phyloP scores from a whole-genome alignment of 2,329 filamentous ascomycete genomes.

The Diaporthe sp. region DNA sequence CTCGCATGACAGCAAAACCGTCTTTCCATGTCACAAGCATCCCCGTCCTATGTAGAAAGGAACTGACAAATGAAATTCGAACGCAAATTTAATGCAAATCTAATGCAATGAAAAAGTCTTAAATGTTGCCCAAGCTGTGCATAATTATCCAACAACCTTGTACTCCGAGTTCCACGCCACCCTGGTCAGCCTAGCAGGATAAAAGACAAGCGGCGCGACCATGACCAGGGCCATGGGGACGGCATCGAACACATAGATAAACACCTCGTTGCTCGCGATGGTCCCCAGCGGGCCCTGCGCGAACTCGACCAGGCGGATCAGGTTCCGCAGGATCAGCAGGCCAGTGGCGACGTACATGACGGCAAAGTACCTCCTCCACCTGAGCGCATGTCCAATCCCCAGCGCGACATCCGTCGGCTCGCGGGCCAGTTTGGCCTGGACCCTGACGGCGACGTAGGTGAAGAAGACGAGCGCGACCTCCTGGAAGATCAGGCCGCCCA shows the following conservation, averaged over 20 bases:
- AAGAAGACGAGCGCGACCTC: constrained; percentile 38
- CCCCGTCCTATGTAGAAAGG: not conserved
- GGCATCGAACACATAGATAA: constrained; percentile 41
- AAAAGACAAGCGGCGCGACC: constrained; percentile 40
- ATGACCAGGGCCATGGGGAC: constrained; percentile 40
- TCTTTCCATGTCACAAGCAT: not conserved
- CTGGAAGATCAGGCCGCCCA: constrained; percentile 38
- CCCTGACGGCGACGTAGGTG: constrained; percentile 2
- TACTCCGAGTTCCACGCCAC: constrained; percentile 13
- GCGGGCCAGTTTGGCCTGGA: constrained; percentile 8
- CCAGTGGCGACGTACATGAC: constrained; percentile 41
- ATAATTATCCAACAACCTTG: not conserved
- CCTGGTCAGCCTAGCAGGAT: constrained; percentile 36
- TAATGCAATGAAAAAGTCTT: not conserved
- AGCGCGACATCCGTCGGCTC: not conserved
- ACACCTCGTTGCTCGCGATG: constrained; percentile 35
- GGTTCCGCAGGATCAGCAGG: constrained; percentile 42
- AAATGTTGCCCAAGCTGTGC: not conserved
- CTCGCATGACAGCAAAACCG: not conserved
- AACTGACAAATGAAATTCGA: not conserved
- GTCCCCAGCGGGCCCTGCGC: constrained; percentile 40
- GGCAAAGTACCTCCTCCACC: constrained; percentile 42
- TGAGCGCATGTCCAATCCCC: constrained; percentile 25
- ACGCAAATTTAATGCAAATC: not conserved
- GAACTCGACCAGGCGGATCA: constrained; percentile 43